Base-by-base conservation (phyloP, 805 yeast species). In the Crinitomyces ghanaensis region DNA sequence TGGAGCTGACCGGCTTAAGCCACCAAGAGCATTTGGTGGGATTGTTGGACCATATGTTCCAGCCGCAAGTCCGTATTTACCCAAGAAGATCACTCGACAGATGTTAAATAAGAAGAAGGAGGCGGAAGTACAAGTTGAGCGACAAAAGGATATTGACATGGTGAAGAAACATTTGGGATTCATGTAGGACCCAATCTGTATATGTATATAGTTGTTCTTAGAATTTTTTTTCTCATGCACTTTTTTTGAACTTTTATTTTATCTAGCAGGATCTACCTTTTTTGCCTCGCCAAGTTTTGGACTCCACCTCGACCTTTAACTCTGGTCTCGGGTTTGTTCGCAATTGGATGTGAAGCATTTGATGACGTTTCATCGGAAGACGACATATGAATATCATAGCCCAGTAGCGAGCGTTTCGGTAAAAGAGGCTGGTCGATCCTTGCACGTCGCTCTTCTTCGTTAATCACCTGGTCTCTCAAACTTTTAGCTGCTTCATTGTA, bases 21-120 rank as follows among this genome's bases (percentile, higher is more conserved):
- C 88, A 9, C 67, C 75, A 26, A 69, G 65, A 20, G 79, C 85
- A 1, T 83, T 77, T 49, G 84, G 68, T 28, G 96, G 96, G 15
- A 59, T 79, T 38, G 54, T 68, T 30, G 77, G 75, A 11, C 70
- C 72, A 11, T 66, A 68, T 41, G 66, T 66, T 18, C 76, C 73
- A 26, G 66, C 70, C n/a, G 70, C 82, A 6, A 65, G 66, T 56
- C 77, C 81, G 14, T 80, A 72, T 46, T 62, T 77, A n/a, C 70
- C 83, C 28, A 66, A 61, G 47, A 56, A 52, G 23, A 46, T 69
- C 14, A 57, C 58, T 38, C 61, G 66, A 42, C 59, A 63, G 46
- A 51, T 76, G 60, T 47, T 56, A 29, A 72, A 71, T 45, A 55
- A 58, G 36, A 66, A 62, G 53, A 48, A 52, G 32, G 49, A 51